Base-by-base conservation (phyloP, 106 monocot species). In the Iris macrosiphon region DNA sequence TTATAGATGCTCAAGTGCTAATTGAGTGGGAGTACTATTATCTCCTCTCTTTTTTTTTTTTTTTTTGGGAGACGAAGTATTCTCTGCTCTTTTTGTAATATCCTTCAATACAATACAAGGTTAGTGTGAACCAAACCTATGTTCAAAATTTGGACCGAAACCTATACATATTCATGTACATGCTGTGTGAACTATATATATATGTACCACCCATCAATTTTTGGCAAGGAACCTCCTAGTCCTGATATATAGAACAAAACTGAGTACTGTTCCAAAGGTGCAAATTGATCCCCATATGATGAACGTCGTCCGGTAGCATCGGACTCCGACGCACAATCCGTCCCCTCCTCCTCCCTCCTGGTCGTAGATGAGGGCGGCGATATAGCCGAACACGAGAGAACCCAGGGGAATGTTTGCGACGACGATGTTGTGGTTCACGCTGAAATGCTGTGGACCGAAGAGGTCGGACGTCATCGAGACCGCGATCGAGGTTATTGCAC, bases 361-460 rank as follows among this genome's bases (percentile, higher is more conserved):
- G 15, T 56, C 47, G 23, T 68, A 68, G 24, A 68, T 8, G 14
- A 18, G 24, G 8, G 58, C 44, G 6, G 58, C 56, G 6, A 58
- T 24, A 26, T 18, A 59, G 16, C 67, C 67, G n/a, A 68, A 68
- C 4, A 49, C 4, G 13, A 68, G 35, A 13, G 35, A 13, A 11
- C 67, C 68, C 4, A 59, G 10, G 3, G 59, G 68, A 9, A 68
- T 60, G 30, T 68, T 59, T 2, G 59, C 49, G 1, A 59, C 27
- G 11, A 68, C 20, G 9, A 68, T 27, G 35, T 68, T 68, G 49
- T 68, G 68, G 34, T 59, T 68, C 6, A 68, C 40, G 4, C 45
- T 29, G 25, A 68, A 68, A 26, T 50, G 20, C 44, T 60, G 24
- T 3, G 33, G 4, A 2, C 59, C 68, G n/a, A 68, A 68, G 3